Conservation (phyloP, 495 filamentous ascomycete species). For the Penicillium cataractarum region DNA sequence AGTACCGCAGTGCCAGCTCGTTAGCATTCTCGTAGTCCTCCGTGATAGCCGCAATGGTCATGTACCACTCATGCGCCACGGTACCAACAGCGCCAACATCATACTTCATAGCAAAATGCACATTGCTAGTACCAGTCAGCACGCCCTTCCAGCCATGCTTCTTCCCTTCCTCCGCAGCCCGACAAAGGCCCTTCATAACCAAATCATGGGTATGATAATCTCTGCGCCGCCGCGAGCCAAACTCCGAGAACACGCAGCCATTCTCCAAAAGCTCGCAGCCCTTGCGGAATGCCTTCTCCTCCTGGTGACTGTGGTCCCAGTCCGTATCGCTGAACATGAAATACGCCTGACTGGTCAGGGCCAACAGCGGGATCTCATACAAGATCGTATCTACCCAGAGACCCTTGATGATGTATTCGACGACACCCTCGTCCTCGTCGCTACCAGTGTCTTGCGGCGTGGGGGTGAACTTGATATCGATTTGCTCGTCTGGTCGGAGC, state of each 20-base stretch:
- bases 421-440: slow-evolving; percentile 70
- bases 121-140: slow-evolving; percentile 90
- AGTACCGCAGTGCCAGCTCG: slow-evolving; percentile 79
- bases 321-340: slow-evolving; percentile 93
- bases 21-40: slow-evolving; percentile 83
- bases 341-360: slow-evolving; percentile 91
- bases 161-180: slow-evolving; percentile 69
- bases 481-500: slow-evolving; percentile 77
- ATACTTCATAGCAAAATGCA: slow-evolving; percentile 94
- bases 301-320: slow-evolving; percentile 83
- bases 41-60: slow-evolving; percentile 93
- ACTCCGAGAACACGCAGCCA: slow-evolving; percentile 91
- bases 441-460: slow-evolving; percentile 62
- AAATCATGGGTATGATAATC: slow-evolving; percentile 95
- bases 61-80: slow-evolving; percentile 99
- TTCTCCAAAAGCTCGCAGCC: slow-evolving; percentile 73
- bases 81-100: slow-evolving; percentile 82
- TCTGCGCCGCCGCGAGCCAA: slow-evolving; percentile 83
- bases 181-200: slow-evolving; percentile 79
- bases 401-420: slow-evolving; percentile 75
- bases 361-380: slow-evolving; percentile 94
- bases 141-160: slow-evolving; percentile 66
- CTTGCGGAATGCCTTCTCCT: slow-evolving; percentile 80
- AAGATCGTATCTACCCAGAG: slow-evolving; percentile 94
- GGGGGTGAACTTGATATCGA: slow-evolving; percentile 71